A percentile compares a stretch with the other conserved stretches of the same genome.
Evolutionary conservation across 257 asterid genomes (phyloP).

Genomic region (Schizonepeta tenuifolia): DNA sequence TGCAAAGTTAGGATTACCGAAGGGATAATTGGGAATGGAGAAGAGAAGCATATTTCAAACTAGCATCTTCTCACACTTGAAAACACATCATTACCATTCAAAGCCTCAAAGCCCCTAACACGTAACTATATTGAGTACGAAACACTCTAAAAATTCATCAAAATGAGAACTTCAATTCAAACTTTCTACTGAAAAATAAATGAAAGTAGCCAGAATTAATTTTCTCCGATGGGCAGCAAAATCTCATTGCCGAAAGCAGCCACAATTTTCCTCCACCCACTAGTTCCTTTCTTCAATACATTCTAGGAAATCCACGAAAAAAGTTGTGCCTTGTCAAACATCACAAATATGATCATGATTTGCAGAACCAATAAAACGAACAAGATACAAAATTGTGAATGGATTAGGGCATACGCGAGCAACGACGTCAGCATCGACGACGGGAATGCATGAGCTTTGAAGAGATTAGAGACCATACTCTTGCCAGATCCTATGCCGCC

Average conservation of each 20-base stretch:
- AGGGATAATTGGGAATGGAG: not conserved
- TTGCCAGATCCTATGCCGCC: conserved; percentile 93
- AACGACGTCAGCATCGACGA: conserved; percentile 82
- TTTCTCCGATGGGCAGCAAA: conserved; percentile 68
- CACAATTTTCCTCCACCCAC: conserved; percentile 91
- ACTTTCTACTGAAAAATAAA: not conserved
- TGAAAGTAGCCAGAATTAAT: no score
- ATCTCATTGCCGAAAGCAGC: conserved; percentile 81
- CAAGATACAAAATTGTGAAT: conserved; percentile 8
- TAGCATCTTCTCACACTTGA: not conserved
- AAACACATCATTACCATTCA: not conserved
- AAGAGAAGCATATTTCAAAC: not conserved
- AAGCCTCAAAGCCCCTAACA: not conserved
- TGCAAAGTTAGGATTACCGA: not conserved
- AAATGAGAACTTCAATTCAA: not conserved
- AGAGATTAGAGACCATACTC: conserved; percentile 83
- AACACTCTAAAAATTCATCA: not conserved
- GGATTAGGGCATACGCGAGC: conserved; percentile 69
- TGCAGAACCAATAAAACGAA: conserved; percentile 2
- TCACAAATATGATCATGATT: not conserved
- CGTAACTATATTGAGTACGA: not conserved
- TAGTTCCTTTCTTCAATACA: conserved; percentile 75
- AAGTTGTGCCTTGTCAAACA: not conserved
- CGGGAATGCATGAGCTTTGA: conserved; percentile 69
- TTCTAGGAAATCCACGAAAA: conserved; percentile 46